phyloP scores from a whole-genome alignment of 2,329 filamentous ascomycete species.

The Sclerotinia borealis region DNA sequence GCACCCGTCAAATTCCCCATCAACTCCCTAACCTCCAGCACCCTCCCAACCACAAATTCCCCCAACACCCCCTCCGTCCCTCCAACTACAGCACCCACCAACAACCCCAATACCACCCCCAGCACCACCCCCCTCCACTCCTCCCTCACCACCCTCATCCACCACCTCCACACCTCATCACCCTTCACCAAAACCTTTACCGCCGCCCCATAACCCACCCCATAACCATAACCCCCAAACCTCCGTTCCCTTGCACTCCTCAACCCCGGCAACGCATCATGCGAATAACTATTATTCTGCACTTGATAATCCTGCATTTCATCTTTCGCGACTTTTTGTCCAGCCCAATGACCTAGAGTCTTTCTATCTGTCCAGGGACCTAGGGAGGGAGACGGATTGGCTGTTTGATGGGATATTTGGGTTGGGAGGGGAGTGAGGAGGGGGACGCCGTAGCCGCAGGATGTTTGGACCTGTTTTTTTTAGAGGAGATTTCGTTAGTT shows the following conservation, averaged over 20 bases:
- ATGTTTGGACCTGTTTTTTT: conserved; percentile 53
- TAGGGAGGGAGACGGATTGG: background rate
- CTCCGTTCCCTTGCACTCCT: background rate
- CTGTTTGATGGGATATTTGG: background rate
- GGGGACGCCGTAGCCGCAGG: conserved; percentile 61
- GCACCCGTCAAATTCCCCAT: background rate
- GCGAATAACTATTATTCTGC: background rate
- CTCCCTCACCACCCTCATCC: background rate
- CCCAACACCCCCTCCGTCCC: background rate
- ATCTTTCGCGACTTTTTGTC: background rate
- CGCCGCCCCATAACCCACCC: no score
- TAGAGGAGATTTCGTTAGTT: background rate
- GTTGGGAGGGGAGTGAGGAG: background rate
- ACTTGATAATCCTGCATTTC: background rate
- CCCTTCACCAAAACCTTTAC: background rate
- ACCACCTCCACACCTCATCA: background rate
- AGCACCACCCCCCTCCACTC: conserved; percentile 3
- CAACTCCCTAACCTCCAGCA: background rate
- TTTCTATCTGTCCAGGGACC: conserved; percentile 2
- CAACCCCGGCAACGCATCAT: background rate
- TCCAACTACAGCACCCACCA: background rate
- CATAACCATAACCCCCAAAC: background rate
- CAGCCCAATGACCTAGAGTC: background rate
- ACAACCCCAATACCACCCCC: background rate
- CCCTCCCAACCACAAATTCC: background rate